These are phyloP conservation scores for Eremothecium sinecaudum DNA, from an alignment of 1,139 yeast genomes.

Conservation along the genomic window DNA sequence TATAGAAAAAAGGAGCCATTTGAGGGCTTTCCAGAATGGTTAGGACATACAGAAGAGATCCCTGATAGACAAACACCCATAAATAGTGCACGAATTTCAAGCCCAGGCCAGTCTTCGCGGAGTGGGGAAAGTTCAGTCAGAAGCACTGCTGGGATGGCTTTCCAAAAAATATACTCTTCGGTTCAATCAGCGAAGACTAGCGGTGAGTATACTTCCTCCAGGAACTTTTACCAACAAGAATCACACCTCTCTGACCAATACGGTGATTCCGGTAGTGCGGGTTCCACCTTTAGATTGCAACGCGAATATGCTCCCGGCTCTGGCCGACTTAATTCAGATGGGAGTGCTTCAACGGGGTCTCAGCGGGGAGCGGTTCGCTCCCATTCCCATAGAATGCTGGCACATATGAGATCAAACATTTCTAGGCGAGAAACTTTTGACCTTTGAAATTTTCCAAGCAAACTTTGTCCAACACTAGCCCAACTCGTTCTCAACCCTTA, in stretches of 20 bases:
- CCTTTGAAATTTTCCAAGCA: too few relatives aligned
- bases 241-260: too few relatives aligned
- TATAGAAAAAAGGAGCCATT: constrained; percentile 29
- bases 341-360: too few relatives aligned
- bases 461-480: too few relatives aligned
- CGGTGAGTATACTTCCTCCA: too few relatives aligned
- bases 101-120: constrained; percentile 1
- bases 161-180: constrained; percentile 17
- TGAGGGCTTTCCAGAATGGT: constrained; percentile 35
- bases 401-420: constrained; percentile 19
- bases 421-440: constrained; percentile 3
- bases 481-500: too few relatives aligned
- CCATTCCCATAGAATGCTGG: constrained; percentile 23
- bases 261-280: constrained; percentile 6
- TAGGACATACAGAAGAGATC: constrained; percentile 32
- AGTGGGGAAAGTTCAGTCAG: constrained; percentile 2
- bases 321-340: background rate
- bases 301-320: background rate
- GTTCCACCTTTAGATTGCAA: constrained; percentile 1
- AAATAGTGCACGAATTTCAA: background rate
- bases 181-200: constrained; percentile 4
- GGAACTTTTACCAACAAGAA: too few relatives aligned
- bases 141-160: constrained; percentile 17
- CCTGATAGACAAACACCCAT: constrained; percentile 25
- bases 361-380: constrained; percentile 7